Evolutionary conservation across 1,139 yeast species (phyloP), one percentile per base, ranked within the genome.

Genomic region (Nakaseomyces delphensis): DNA sequence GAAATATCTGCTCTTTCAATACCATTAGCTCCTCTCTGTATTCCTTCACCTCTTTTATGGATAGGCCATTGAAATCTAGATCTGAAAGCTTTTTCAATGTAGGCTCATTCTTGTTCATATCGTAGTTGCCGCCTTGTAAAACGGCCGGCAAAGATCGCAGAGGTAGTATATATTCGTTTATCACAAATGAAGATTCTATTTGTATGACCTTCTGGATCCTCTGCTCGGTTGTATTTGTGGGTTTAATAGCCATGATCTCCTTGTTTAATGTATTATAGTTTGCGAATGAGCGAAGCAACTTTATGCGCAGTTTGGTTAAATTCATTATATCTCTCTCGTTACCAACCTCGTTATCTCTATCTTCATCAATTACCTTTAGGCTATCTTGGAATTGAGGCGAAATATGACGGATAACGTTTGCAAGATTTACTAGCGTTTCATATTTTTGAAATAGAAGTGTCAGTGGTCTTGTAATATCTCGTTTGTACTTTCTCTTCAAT

Each of bases 21-120:
- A 89, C 96, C 81, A 87, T 83, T 44, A 89, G 63, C 51, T 83
- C 82, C 52, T 86, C 93, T 44, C 93, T 68, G 29, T 74, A 64
- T 45, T 71, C 72, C 42, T 84, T 67, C 4, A 83, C 75, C 51
- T 79, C 76, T 44, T 53, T 57, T 42, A 48, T 55, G 32, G 50
- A 56, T 38, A 45, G 49, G 41, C 47, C 54, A 43, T 47, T 51
- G 37, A 41, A 43, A 21, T 49, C 29, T n/a, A 54, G 19, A n/a
- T 52, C 50, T 6, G 53, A 48, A 1, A 51, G 35, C 15, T 46
- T 48, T 27, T 47, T 43, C 5, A 45, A 36, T 18, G 45, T 51
- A 2, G 57, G 53, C 27, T 54, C 46, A 3, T 42, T 23, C 7
- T 44, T 40, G 16, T 45, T 43, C 20, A 40, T 42, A 11, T 45